Conservation (phyloP, 2,329 filamentous ascomycete genomes). For the Microsporum audouinii region DNA sequence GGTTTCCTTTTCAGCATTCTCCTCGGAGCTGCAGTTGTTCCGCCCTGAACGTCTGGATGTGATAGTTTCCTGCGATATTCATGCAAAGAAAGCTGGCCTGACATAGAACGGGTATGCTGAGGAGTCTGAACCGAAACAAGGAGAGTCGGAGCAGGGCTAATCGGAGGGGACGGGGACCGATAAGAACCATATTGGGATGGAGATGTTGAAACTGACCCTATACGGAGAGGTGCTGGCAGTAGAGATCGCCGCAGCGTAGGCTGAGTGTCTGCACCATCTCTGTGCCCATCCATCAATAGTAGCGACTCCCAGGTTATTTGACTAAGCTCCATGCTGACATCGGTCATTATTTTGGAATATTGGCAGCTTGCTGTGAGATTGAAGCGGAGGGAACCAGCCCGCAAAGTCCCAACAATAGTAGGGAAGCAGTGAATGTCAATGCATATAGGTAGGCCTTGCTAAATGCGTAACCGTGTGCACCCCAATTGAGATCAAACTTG, state of each 20-base stretch:
- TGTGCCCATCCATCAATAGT: background rate
- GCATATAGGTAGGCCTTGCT: background rate
- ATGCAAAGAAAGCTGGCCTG: constrained; percentile 13
- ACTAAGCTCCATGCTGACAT: background rate
- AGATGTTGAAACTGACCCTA: background rate
- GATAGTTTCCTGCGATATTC: constrained; percentile 16
- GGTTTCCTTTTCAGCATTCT: constrained; percentile 15
- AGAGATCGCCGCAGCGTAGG: constrained; percentile 1
- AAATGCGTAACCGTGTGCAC: background rate
- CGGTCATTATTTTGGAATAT: background rate
- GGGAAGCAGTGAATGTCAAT: background rate
- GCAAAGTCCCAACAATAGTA: background rate
- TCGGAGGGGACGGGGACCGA: constrained; percentile 9
- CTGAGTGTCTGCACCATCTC: background rate
- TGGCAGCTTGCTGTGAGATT: background rate
- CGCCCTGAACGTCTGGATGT: constrained; percentile 1
- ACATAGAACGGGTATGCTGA: background rate
- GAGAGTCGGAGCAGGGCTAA: constrained; percentile 12
- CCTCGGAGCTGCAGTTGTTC: constrained; percentile 4
- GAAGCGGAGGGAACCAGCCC: background rate
- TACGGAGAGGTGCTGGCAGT: constrained; percentile 8
- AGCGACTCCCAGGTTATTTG: constrained; percentile 2
- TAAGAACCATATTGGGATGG: constrained; percentile 1
- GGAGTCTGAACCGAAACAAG: constrained; percentile 9
- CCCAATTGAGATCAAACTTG: background rate